These are phyloP conservation scores for Shiraia sp. DNA, from an alignment of 2,329 filamentous ascomycete genomes.

Conservation along the genomic window DNA sequence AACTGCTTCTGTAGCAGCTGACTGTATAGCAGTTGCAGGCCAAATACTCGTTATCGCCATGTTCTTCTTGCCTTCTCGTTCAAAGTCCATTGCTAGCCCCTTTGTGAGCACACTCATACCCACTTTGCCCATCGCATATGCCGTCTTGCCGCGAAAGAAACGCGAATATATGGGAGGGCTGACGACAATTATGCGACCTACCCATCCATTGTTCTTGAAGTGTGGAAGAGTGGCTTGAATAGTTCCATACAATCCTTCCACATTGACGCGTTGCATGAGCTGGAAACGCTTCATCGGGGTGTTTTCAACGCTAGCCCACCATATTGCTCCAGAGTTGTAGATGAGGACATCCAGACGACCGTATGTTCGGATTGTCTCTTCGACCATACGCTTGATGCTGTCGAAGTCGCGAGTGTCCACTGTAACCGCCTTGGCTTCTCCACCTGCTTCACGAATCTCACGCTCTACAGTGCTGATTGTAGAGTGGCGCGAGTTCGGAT, in stretches of 20 bases:
- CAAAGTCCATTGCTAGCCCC: conserved; percentile 80
- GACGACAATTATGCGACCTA: conserved; percentile 74
- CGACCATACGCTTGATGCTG: conserved; percentile 64
- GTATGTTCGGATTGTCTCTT: conserved; percentile 60
- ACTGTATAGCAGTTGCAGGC: conserved; percentile 79
- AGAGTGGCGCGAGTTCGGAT: conserved; percentile 73
- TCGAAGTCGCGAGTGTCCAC: conserved; percentile 71
- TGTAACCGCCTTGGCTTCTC: conserved; percentile 65
- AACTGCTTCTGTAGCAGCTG: conserved; percentile 67
- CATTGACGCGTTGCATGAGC: conserved; percentile 54
- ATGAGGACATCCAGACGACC: conserved; percentile 72
- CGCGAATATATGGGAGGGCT: conserved; percentile 83
- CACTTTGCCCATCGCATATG: conserved; percentile 77
- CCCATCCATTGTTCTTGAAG: conserved; percentile 59
- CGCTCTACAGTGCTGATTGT: conserved; percentile 80
- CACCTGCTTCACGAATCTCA: conserved; percentile 70
- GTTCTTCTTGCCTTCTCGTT: conserved; percentile 63
- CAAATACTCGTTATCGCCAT: conserved; percentile 84
- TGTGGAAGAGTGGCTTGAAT: conserved; percentile 71
- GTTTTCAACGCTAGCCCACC: conserved; percentile 75
- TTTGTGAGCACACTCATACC: conserved; percentile 82
- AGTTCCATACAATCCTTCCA: conserved; percentile 73
- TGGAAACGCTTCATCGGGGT: conserved; percentile 78
- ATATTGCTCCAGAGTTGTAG: conserved; percentile 86
- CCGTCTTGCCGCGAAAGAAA: conserved; percentile 84